Base-by-base conservation (phyloP, 805 yeast species). In the Lachancea fermentati region DNA sequence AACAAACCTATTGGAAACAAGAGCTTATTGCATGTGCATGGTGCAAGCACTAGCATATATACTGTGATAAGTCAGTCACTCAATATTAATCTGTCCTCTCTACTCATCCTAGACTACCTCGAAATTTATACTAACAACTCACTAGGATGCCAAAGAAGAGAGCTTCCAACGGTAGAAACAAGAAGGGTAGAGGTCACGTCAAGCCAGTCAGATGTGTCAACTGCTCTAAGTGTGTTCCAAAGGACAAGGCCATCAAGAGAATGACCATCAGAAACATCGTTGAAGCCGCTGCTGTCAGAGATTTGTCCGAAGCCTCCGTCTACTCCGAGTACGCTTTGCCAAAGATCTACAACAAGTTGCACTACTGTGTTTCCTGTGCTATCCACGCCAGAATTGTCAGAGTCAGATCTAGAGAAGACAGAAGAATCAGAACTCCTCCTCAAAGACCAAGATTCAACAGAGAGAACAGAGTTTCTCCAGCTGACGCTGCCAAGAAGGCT, bases 81-180 rank as follows among this genome's bases (percentile, higher is more conserved):
- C 11, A 22, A 22, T 11, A 22, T 22, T 11, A 7, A 22, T 11
- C 9, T 7, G 26, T 22, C 26, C 11, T 7, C 26, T 7, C 26
- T 22, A 22, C 9, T 22, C 9, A 7, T 7, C 7, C 7, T 11
- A 7, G 11, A 7, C 11, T 22, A 7, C 11, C 26, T 22, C 26
- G 11, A 22, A 5, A 13, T 8, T 7, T 22, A 36, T 25, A 25
- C 31, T 32, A 36, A 37, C 38, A 4, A 7, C n/a, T 24, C 29
- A 30, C 11, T 34, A 81, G 73, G 57, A 93, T 93, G 99, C 97
- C 98, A 76, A 93, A 93, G 87, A 93, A 93, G 97, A 91, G 99
- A 89, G 88, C 97, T 75, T 88, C 97, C 93, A 88, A 89, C 97
- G 99, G 99, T 83, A 91, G 99, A 82, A 93, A 93, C 94, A 93